Evolutionary conservation across 2,329 filamentous ascomycete genomes (phyloP).

Genomic region (Colletotrichum chlorophyti): DNA sequence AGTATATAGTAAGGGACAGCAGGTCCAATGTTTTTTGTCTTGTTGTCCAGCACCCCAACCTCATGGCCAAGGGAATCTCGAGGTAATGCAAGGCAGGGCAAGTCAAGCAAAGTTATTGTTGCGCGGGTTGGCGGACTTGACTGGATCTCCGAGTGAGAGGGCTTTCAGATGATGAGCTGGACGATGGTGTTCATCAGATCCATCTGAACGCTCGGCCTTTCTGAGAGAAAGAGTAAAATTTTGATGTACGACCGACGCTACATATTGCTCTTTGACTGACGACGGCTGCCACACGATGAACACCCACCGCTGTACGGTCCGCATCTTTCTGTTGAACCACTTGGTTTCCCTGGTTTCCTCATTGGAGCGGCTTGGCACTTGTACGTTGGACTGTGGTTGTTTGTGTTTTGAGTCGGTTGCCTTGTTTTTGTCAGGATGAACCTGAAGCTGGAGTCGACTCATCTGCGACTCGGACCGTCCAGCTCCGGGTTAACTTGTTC

Average conservation of each 20-base stretch:
- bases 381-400: not conserved
- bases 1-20: not conserved
- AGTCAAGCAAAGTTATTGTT: not conserved
- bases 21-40: not conserved
- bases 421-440: not conserved
- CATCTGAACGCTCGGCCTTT: constrained; percentile 13
- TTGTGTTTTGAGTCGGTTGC: not conserved
- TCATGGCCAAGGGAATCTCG: not conserved
- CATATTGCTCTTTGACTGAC: constrained; percentile 15
- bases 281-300: constrained; percentile 14
- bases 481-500: not conserved
- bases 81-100: no score
- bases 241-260: constrained; percentile 11
- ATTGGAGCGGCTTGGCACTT: no score
- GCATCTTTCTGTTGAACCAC: not conserved
- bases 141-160: constrained; percentile 8
- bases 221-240: constrained; percentile 2
- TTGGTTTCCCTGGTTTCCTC: constrained; percentile 11
- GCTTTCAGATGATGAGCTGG: not conserved
- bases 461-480: not conserved
- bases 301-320: constrained; percentile 11
- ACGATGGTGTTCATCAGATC: constrained; percentile 3
- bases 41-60: not conserved
- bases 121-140: not conserved
- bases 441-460: not conserved